Base-by-base conservation (phyloP, 2,329 filamentous ascomycete genomes). In the Pseudogymnoascus sp. region DNA sequence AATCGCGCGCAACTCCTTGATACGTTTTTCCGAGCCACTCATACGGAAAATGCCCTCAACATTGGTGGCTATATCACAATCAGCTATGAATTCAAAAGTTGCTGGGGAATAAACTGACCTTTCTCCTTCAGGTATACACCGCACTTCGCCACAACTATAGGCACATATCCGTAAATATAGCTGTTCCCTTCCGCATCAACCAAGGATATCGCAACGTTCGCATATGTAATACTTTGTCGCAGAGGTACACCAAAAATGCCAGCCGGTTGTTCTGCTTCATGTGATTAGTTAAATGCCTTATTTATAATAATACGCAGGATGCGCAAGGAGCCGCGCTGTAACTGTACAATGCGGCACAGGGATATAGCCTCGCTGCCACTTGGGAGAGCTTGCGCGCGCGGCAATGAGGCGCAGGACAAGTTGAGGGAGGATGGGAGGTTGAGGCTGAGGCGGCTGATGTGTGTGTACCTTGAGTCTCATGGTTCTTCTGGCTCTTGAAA, bases 151-250 rank as follows among this genome's bases (percentile, higher is more conserved):
- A 99, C 93, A 48, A 99, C 93, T 68, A 99, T 98, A 16, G 95
- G 95, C 6, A 99, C 93, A 73, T 98, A 98, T 73, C 95, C 95
- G 76, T 98, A 99, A 63, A 98, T 97, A 76, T 96, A 98, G 78
- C 92, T 96, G 76, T 95, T 87, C 34, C 93, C 93, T 69, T 95
- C 85, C 69, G 93, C 91, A 74, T 98, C 93, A 69, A 95, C 90
- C 28, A 99, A 84, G 21, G 93, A 98, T 72, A 99, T 99, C 68
- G 95, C 95, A 66, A 99, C 95, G 74, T 98, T 99, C 65, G 95
- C 95, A 76, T 99, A 98, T 66, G 90, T 90, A 75, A 99, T 98
- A 78, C 93, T 98, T 73, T 93, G 88, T 71, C 92, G 90, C 65
- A 99, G 83, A 41, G 95, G 92, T 36, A 99, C 88, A 62, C 95